Conservation (phyloP, 2,329 filamentous ascomycete genomes). For the Albophoma yamanashiensis region DNA sequence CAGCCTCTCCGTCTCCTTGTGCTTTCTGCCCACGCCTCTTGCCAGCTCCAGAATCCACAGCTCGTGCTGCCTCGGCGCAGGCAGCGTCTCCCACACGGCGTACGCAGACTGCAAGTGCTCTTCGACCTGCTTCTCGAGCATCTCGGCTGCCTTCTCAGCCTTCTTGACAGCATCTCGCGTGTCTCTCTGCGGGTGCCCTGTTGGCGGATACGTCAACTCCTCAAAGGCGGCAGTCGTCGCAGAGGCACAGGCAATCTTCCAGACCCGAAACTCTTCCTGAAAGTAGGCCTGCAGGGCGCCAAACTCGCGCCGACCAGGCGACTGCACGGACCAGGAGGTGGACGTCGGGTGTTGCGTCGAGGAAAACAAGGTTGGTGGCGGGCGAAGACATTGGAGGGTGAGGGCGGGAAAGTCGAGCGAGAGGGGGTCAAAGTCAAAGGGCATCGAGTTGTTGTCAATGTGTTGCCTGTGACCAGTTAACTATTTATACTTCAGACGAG, state of each 20-base stretch:
- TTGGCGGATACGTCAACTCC: constrained; percentile 38
- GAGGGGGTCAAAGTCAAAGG: constrained; percentile 75
- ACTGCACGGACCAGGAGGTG: constrained; percentile 71
- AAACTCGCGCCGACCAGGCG: constrained; percentile 63
- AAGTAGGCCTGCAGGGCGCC: constrained; percentile 61
- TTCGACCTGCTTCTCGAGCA: constrained; percentile 57
- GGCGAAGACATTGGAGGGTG: constrained; percentile 68
- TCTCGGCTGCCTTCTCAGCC: constrained; percentile 41
- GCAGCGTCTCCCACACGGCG: constrained; percentile 61
- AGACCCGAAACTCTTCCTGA: constrained; percentile 54
- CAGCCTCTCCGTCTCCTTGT: constrained; percentile 42
- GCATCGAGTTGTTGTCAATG: constrained; percentile 42
- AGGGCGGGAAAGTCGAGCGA: constrained; percentile 78
- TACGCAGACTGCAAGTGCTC: constrained; percentile 72
- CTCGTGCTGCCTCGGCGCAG: constrained; percentile 42
- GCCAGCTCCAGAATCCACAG: constrained; percentile 54
- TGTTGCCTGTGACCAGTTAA: constrained; percentile 32
- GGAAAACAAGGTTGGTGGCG: constrained; percentile 74
- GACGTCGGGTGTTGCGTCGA: constrained; percentile 67
- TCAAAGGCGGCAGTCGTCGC: constrained; percentile 39
- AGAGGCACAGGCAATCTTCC: constrained; percentile 43
- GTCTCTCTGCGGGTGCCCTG: constrained; percentile 26
- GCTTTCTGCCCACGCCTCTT: constrained; percentile 44
- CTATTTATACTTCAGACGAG: constrained; percentile 8
- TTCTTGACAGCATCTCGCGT: constrained; percentile 35